Percentiles rank a stretch among this genome's conserved stretches.
Evolutionary conservation across 768 basidiomycete genomes (phyloP).

Genomic region (Phylloporus sp.): DNA sequence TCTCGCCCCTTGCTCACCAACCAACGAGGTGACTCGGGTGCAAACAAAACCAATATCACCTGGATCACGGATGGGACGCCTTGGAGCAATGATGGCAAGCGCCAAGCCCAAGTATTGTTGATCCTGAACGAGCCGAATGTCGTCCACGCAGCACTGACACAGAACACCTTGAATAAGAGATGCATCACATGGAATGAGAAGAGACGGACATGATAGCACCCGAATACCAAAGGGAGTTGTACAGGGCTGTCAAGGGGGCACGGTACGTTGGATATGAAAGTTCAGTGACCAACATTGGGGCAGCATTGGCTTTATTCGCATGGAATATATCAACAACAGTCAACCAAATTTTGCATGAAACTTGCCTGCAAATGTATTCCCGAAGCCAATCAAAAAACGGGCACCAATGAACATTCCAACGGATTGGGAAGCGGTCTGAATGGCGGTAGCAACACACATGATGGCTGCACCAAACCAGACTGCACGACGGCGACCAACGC

Average conservation of each 20-base stretch:
- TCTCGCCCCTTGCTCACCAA: slow-evolving; percentile 72
- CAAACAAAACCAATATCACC: slow-evolving; percentile 60
- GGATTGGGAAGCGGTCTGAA: slow-evolving; percentile 67
- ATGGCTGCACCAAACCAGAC: slow-evolving; percentile 65
- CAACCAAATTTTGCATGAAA: neutral
- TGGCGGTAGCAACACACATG: slow-evolving; percentile 62
- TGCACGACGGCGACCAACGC: slow-evolving; percentile 60
- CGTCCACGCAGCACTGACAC: slow-evolving; percentile 64
- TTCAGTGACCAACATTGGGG: slow-evolving; percentile 81
- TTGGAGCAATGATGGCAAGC: slow-evolving; percentile 73
- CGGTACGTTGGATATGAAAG: slow-evolving; percentile 80
- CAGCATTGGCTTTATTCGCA: slow-evolving; percentile 51
- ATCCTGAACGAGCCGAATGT: slow-evolving; percentile 80
- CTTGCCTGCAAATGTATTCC: slow-evolving; percentile 64
- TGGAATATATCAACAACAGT: neutral
- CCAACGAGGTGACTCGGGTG: slow-evolving; percentile 83
- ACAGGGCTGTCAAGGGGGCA: slow-evolving; percentile 69
- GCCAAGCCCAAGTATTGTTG: slow-evolving; percentile 70
- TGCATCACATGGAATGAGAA: neutral
- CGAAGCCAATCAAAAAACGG: slow-evolving; percentile 75
- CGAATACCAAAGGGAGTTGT: slow-evolving; percentile 84
- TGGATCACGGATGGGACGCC: slow-evolving; percentile 67
- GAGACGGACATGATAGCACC: slow-evolving; percentile 64
- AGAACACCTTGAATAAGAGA: neutral
- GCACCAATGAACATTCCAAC: slow-evolving; percentile 82